Base-by-base conservation (phyloP, 495 filamentous ascomycete genomes). In the Penicillium ucsense region DNA sequence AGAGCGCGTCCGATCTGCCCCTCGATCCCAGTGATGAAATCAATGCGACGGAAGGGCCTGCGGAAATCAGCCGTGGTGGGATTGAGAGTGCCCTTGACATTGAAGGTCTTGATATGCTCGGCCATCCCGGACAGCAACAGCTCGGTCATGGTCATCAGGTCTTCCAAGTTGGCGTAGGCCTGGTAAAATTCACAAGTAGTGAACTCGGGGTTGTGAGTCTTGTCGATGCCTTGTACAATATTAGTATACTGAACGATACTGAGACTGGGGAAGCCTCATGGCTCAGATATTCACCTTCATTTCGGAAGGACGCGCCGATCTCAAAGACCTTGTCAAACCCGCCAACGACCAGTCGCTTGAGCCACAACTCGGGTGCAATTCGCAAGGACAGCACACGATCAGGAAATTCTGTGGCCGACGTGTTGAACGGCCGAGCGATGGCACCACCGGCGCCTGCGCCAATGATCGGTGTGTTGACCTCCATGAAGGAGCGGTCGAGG, bases 131-230 rank as follows among this genome's bases (percentile, higher is more conserved):
- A 70, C 39, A 92, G 68, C 10, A 94, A 63, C 3, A 68, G 62
- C 58, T 91, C 86, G 33, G 88, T 94, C 55, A 80, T 80, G 27
- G 63, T 49, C 53, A 95, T 88, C 29, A 98, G 70, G 33, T 88
- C 81, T 35, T 81, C 73, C 0, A 96, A 74, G 50, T 81, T 84
- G 44, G 86, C 82, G 55, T 89, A 95, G 8, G 88, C 81, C 43
- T 83, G 78, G 65, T 98, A 98, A 74, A 95, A 96, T 68, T 98
- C 92, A 72, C 90, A 96, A 33, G 84, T 96, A 28, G 85, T 89
- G 68, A 96, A 98, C 63, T 98, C 92, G 5, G 92, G 89, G 58
- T 97, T 97, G 65, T 96, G 92, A 0, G 86, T 94, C 28, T 82
- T 78, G 66, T 98, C 92, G 35, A 96, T 64, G 7, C 82, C 78